A percentile compares a stretch with the other conserved stretches of the same genome.
These are phyloP conservation scores for Mycocentrospora acerina DNA, from an alignment of 2,329 filamentous ascomycete species.

Conservation along the genomic window DNA sequence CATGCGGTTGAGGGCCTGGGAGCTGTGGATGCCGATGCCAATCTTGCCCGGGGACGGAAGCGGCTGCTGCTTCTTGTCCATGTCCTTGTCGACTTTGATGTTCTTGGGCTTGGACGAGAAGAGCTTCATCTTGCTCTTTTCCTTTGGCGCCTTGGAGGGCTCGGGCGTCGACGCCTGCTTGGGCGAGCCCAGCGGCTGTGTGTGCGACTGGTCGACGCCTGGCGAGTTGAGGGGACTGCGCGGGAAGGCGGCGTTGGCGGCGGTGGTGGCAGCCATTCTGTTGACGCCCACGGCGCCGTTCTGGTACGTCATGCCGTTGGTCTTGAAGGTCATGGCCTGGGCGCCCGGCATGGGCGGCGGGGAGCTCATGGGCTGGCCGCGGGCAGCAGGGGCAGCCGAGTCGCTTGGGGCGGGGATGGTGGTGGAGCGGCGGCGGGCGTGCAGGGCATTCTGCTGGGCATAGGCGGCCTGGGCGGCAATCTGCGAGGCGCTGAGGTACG, in stretches of 20 bases:
- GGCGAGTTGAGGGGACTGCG: conserved; percentile 57
- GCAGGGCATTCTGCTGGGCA: conserved; percentile 61
- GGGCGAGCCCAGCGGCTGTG: conserved; percentile 34
- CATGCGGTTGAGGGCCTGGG: conserved; percentile 63
- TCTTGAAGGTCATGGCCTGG: conserved; percentile 42
- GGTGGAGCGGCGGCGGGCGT: conserved; percentile 68
- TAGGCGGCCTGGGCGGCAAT: conserved; percentile 79
- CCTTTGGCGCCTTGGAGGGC: conserved; percentile 58
- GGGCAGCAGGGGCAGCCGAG: conserved; percentile 16
- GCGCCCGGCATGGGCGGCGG: conserved; percentile 54
- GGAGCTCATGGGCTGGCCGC: conserved; percentile 54
- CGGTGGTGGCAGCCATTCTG: conserved; percentile 67
- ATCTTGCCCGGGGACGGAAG: conserved; percentile 67
- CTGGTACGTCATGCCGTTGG: conserved; percentile 53
- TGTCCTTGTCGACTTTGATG: conserved; percentile 68
- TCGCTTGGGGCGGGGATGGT: conserved; percentile 64
- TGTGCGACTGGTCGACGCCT: conserved; percentile 25
- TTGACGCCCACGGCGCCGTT: conserved; percentile 64
- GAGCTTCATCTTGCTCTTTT: conserved; percentile 79
- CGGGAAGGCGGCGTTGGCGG: conserved; percentile 73
- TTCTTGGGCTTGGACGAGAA: conserved; percentile 73
- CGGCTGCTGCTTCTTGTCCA: conserved; percentile 61
- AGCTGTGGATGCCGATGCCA: conserved; percentile 65
- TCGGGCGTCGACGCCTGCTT: conserved; percentile 28
- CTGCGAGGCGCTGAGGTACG: conserved; percentile 64